Conservation (phyloP, 2,329 filamentous ascomycete genomes). For the Xenosphaeropsis pyriputrescens region DNA sequence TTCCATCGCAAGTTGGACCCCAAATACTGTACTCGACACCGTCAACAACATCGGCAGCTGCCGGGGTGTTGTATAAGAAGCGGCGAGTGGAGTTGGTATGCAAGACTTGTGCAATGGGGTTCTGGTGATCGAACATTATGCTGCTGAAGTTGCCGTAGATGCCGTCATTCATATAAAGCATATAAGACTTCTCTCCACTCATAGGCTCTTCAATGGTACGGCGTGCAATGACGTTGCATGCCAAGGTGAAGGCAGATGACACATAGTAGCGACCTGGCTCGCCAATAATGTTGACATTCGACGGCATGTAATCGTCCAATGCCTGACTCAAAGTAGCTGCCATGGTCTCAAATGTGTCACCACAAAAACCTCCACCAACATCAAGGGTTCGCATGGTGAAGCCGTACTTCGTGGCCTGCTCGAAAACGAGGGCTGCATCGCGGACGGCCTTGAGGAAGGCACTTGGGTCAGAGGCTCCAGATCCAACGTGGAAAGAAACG, state of each 20-base stretch:
- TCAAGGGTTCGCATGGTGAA: constrained; percentile 79
- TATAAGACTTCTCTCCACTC: constrained; percentile 60
- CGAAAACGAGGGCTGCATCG: constrained; percentile 80
- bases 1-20: constrained; percentile 96
- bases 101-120: constrained; percentile 73
- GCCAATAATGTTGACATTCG: constrained; percentile 69
- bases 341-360: constrained; percentile 86
- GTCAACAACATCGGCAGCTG: constrained; percentile 30
- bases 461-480: constrained; percentile 83
- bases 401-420: constrained; percentile 63
- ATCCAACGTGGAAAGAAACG: constrained; percentile 96
- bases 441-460: constrained; percentile 84
- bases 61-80: constrained; percentile 40
- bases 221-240: constrained; percentile 89
- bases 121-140: constrained; percentile 98
- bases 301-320: constrained; percentile 76
- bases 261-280: constrained; percentile 97
- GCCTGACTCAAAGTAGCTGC: constrained; percentile 65
- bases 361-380: constrained; percentile 84
- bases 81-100: constrained; percentile 33
- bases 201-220: constrained; percentile 68
- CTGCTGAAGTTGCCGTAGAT: constrained; percentile 98
- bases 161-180: constrained; percentile 95
- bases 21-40: constrained; percentile 85
- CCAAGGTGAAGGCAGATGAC: constrained; percentile 81